A percentile compares a stretch with the other conserved stretches of the same genome.
Conservation (phyloP, 2,329 filamentous ascomycete species). For the Verticillium isaacii region DNA sequence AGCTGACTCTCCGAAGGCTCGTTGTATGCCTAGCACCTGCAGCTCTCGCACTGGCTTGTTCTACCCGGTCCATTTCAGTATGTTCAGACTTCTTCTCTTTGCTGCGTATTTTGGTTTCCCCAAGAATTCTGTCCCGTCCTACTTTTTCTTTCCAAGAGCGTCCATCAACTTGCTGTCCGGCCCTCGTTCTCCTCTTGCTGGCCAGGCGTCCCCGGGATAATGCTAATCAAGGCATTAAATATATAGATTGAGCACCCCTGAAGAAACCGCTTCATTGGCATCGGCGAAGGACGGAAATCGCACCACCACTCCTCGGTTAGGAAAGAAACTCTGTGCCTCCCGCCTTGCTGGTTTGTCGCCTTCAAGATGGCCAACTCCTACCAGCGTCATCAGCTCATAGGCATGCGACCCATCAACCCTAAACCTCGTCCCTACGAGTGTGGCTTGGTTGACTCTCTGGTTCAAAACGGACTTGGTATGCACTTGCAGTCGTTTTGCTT, state of each 20-base stretch:
- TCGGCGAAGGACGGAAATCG: no score
- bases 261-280: no score
- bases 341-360: neutral
- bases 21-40: neutral
- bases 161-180: no score
- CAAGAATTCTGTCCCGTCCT: no score
- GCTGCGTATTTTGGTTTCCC: neutral
- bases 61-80: neutral
- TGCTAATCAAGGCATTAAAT: no score
- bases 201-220: no score
- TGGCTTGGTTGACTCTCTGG: constrained; percentile 5
- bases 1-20: neutral
- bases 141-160: no score
- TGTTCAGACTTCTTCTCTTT: neutral
- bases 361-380: neutral
- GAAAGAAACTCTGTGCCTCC: no score
- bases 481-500: neutral
- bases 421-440: constrained; percentile 1
- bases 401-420: neutral
- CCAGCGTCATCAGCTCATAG: neutral
- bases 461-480: constrained; percentile 2
- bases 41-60: neutral
- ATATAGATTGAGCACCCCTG: no score
- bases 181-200: no score
- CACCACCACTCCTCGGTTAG: neutral